These are phyloP conservation scores for Eimeria praecox DNA, from an alignment of 169 alveolate species.

Conservation along the genomic window DNA sequence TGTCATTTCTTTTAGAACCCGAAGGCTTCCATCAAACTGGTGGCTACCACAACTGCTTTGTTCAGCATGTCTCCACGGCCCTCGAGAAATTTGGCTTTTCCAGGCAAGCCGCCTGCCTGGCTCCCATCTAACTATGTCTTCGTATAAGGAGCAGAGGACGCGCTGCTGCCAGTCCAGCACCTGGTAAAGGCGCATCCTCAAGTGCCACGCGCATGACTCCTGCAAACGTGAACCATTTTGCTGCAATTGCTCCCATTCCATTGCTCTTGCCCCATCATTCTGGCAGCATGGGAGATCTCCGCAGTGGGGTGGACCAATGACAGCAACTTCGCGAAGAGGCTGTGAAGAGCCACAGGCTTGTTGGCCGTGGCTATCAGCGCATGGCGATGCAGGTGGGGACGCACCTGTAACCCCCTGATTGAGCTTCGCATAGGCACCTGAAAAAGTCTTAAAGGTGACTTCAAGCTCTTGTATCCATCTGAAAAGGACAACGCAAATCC, in stretches of 20 bases:
- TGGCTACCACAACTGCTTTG: neutral
- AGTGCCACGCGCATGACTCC: slow-evolving; percentile 16
- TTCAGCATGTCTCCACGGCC: slow-evolving; percentile 43
- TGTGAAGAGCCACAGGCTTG: neutral
- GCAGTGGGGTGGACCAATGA: neutral
- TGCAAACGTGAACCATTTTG: neutral
- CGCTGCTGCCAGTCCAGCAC: slow-evolving; percentile 70
- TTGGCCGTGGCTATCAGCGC: neutral
- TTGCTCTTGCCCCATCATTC: neutral
- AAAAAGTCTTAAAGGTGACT: slow-evolving; percentile 34
- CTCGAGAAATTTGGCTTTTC: neutral
- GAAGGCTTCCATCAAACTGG: slow-evolving; percentile 45
- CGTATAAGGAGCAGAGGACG: slow-evolving; percentile 23
- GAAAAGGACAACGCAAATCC: slow-evolving; percentile 3
- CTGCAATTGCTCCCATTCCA: neutral
- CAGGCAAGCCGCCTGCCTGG: slow-evolving; percentile 6
- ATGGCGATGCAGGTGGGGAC: neutral
- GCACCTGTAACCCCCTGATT: neutral
- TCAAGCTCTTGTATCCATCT: slow-evolving; percentile 70
- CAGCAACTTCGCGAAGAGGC: neutral
- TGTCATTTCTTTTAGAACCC: slow-evolving; percentile 14
- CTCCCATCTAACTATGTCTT: slow-evolving; percentile 17
- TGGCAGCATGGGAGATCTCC: neutral
- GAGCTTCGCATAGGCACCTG: neutral
- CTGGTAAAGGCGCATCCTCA: slow-evolving; percentile 52